These are phyloP conservation scores for Cenchrus purpureus DNA, from an alignment of 176 grass and related monocot species.

Conservation along the genomic window DNA sequence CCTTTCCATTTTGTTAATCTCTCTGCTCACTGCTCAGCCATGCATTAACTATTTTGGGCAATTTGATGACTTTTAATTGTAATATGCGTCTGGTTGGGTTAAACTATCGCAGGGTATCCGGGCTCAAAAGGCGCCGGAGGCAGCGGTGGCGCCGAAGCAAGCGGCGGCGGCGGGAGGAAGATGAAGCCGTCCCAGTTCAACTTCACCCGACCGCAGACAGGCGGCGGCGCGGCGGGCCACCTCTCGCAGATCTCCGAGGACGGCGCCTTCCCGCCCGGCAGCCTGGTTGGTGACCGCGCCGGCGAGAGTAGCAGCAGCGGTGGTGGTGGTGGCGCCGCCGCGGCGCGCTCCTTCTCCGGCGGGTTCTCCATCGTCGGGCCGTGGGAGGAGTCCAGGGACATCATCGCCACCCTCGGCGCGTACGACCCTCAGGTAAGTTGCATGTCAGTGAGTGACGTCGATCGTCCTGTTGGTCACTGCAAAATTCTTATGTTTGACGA, in stretches of 20 bases:
- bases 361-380: conserved; percentile 74
- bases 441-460: background rate
- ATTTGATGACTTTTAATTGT: conserved; percentile 2
- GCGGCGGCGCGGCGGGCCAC: background rate
- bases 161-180: conserved; percentile 36
- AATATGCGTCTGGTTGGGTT: background rate
- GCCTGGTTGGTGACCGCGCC: conserved; percentile 45
- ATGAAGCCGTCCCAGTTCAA: conserved; percentile 67
- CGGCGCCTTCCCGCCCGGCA: conserved; percentile 41
- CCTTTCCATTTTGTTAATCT: background rate
- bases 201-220: conserved; percentile 52
- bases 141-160: conserved; percentile 39
- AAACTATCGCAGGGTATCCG: conserved; percentile 51
- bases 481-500: background rate
- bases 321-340: background rate
- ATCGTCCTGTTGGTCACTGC: background rate
- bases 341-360: conserved; percentile 47
- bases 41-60: background rate
- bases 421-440: conserved; percentile 71
- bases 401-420: conserved; percentile 55
- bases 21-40: background rate
- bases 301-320: conserved; percentile 36
- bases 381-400: conserved; percentile 69
- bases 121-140: conserved; percentile 39
- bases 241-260: conserved; percentile 77